Conservation (phyloP, 2,329 filamentous ascomycete species). For the Aspergillus hortae region DNA sequence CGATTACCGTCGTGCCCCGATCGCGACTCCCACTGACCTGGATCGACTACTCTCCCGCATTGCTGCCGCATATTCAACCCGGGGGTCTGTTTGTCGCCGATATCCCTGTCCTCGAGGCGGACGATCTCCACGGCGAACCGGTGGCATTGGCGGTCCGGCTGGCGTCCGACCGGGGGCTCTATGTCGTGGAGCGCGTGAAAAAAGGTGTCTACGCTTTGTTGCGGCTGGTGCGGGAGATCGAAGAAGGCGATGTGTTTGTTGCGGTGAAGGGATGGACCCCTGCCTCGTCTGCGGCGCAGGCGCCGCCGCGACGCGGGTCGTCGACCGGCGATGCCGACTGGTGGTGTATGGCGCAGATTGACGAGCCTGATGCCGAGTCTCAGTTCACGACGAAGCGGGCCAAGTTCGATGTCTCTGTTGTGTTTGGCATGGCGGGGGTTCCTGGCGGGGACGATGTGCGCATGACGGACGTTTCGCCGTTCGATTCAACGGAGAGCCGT, state of each 20-base stretch:
- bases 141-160: conserved; percentile 32
- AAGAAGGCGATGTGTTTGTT: conserved; percentile 38
- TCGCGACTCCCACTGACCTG: conserved; percentile 37
- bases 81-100: conserved; percentile 38
- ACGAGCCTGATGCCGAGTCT: conserved; percentile 22
- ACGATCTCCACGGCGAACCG: conserved; percentile 17
- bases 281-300: neutral
- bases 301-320: conserved; percentile 6
- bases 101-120: conserved; percentile 32
- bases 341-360: conserved; percentile 34
- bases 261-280: conserved; percentile 32
- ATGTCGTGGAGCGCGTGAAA: conserved; percentile 39
- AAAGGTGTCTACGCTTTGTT: conserved; percentile 38
- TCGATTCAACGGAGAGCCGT: conserved; percentile 18
- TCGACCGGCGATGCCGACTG: conserved; percentile 20
- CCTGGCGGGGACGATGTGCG: conserved; percentile 1
- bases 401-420: conserved; percentile 27
- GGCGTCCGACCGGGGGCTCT: conserved; percentile 28
- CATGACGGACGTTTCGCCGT: conserved; percentile 14
- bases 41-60: conserved; percentile 31
- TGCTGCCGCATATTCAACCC: conserved; percentile 24
- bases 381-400: conserved; percentile 18
- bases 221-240: conserved; percentile 30
- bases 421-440: conserved; percentile 22
- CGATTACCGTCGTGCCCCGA: conserved; percentile 35